These are phyloP conservation scores for Antrodiella citrinella DNA, from an alignment of 768 basidiomycete genomes.

Conservation along the genomic window DNA sequence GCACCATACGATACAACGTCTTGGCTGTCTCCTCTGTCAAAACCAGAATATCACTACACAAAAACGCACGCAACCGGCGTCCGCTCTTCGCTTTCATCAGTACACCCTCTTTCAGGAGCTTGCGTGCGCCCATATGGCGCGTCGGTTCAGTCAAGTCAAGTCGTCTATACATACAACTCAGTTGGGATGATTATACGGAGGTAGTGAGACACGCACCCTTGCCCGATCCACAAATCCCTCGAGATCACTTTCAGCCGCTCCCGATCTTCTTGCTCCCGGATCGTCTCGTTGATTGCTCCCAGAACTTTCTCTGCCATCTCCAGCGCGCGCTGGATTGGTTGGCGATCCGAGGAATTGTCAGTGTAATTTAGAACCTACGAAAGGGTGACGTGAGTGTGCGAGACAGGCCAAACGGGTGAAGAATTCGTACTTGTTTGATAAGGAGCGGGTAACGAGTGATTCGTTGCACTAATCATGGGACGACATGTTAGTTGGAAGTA, in stretches of 20 bases:
- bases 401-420: no score
- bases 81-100: conserved; percentile 81
- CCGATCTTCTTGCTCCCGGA: conserved; percentile 73
- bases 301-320: conserved; percentile 66
- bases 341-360: conserved; percentile 53
- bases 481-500: not conserved
- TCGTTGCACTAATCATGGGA: conserved; percentile 89
- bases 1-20: conserved; percentile 77
- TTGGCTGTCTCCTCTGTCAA: conserved; percentile 66
- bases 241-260: conserved; percentile 73
- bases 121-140: conserved; percentile 72
- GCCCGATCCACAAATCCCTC: conserved; percentile 79
- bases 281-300: conserved; percentile 78
- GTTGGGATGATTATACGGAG: not conserved
- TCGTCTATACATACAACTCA: conserved; percentile 33
- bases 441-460: conserved; percentile 91
- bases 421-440: conserved; percentile 54
- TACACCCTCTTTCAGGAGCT: conserved; percentile 70
- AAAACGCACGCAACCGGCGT: conserved; percentile 61
- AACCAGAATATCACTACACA: conserved; percentile 88
- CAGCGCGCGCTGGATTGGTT: conserved; percentile 45
- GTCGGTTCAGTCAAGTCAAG: conserved; percentile 91
- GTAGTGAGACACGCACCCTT: conserved; percentile 47
- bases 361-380: conserved; percentile 73
- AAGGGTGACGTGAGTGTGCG: not conserved